phyloP scores from a whole-genome alignment of 441 rosid genomes.

The Populus hybrid region DNA sequence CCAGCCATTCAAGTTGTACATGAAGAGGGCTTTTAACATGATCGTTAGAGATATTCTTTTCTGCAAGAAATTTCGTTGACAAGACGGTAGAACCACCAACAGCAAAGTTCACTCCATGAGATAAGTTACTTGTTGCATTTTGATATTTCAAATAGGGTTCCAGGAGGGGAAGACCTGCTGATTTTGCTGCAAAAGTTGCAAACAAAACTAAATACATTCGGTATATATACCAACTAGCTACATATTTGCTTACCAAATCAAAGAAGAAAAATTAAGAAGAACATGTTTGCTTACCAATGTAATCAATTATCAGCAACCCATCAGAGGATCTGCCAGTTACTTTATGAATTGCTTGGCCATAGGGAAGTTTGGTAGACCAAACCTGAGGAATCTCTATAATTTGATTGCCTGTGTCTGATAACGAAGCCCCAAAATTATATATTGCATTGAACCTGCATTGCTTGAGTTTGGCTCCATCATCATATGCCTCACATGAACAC shows the following conservation, averaged over 20 bases:
- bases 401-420: constrained; percentile 23
- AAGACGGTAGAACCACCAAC: constrained; percentile 13
- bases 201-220: too few relatives aligned
- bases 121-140: neutral
- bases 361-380: constrained; percentile 18
- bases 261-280: neutral
- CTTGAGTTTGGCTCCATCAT: neutral
- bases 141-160: constrained; percentile 1
- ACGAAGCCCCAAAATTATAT: constrained; percentile 28
- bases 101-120: constrained; percentile 15
- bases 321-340: constrained; percentile 32
- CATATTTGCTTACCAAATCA: neutral
- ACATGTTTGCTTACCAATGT: constrained; percentile 14
- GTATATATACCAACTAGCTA: too few relatives aligned
- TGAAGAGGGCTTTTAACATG: neutral
- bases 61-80: neutral
- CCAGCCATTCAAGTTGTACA: constrained; percentile 11
- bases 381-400: constrained; percentile 11
- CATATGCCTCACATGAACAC: neutral
- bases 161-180: constrained; percentile 23
- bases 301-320: constrained; percentile 29
- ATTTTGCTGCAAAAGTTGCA: constrained; percentile 12
- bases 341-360: constrained; percentile 10
- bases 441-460: constrained; percentile 26
- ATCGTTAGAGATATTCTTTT: neutral